Conservation (phyloP, 2,329 filamentous ascomycete species). For the Cordyceps militaris region DNA sequence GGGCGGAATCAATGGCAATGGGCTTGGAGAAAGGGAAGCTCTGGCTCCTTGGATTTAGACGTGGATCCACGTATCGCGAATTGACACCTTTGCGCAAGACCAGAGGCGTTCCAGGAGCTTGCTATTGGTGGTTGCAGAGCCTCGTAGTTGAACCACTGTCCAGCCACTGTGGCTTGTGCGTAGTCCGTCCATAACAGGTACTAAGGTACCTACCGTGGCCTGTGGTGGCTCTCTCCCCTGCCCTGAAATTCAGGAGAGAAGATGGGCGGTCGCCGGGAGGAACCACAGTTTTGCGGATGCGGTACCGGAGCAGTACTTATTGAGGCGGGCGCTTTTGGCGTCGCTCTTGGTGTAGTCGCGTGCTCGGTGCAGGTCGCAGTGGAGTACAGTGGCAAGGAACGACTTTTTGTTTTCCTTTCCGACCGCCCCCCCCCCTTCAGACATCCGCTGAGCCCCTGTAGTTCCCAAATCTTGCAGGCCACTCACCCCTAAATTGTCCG, state of each 20-base stretch:
- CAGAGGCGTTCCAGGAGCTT: background rate
- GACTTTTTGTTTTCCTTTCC: background rate
- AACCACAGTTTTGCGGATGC: background rate
- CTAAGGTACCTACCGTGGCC: background rate
- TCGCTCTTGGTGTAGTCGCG: background rate
- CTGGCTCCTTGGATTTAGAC: constrained; percentile 9
- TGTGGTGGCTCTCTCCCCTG: constrained; percentile 1
- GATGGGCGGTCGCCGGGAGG: background rate
- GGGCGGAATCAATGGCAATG: background rate
- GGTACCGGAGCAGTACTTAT: background rate
- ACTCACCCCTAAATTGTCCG: too few species aligned
- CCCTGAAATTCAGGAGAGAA: background rate
- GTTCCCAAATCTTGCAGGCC: too few species aligned
- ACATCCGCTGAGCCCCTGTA: too few species aligned
- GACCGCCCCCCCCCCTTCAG: too few species aligned
- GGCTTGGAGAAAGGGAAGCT: constrained; percentile 11
- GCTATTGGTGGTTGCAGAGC: background rate
- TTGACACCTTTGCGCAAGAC: constrained; percentile 17
- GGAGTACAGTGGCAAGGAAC: constrained; percentile 7
- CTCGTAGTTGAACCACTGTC: background rate
- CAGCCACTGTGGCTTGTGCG: background rate
- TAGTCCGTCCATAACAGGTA: too few species aligned
- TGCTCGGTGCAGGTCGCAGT: constrained; percentile 1
- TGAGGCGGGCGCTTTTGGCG: background rate
- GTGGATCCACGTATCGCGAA: constrained; percentile 15